Conservation (phyloP, 2,329 filamentous ascomycete genomes). For the Thermoascus crustaceus region DNA sequence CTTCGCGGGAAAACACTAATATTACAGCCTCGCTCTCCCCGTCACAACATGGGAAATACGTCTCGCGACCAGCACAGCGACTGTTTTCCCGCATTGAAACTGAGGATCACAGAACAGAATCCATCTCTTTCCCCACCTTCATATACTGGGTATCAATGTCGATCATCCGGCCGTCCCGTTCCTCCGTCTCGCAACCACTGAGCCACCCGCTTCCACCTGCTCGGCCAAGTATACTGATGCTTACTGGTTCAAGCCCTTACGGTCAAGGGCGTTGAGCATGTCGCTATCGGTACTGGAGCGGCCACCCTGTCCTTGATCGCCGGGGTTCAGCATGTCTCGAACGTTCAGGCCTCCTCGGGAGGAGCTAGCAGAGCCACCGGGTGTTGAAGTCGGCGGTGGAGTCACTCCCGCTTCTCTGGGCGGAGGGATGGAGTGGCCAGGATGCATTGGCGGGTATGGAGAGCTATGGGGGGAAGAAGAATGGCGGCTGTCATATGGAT, state of each 20-base stretch:
- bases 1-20: conserved; percentile 3
- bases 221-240: no score
- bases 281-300: conserved; percentile 42
- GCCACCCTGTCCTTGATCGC: conserved; percentile 25
- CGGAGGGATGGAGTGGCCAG: conserved; percentile 20
- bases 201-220: no score
- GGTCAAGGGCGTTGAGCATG: conserved; percentile 42
- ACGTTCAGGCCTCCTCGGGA: conserved; percentile 40
- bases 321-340: conserved; percentile 40
- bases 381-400: conserved; percentile 32
- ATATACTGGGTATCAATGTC: not conserved
- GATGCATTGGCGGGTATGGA: conserved; percentile 30
- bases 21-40: conserved; percentile 3
- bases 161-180: not conserved
- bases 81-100: conserved; percentile 6
- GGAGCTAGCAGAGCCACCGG: conserved; percentile 21
- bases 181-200: not conserved
- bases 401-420: conserved; percentile 26
- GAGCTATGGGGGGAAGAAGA: conserved; percentile 38
- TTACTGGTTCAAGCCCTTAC: conserved; percentile 29
- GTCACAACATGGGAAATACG: conserved; percentile 3
- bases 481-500: conserved; percentile 34
- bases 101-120: not conserved
- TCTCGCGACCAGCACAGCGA: conserved; percentile 10
- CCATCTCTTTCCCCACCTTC: not conserved